A percentile compares a stretch with the other conserved stretches of the same genome.
Evolutionary conservation across 768 basidiomycete species (phyloP).

Genomic region (Pisolithus tinctorius): DNA sequence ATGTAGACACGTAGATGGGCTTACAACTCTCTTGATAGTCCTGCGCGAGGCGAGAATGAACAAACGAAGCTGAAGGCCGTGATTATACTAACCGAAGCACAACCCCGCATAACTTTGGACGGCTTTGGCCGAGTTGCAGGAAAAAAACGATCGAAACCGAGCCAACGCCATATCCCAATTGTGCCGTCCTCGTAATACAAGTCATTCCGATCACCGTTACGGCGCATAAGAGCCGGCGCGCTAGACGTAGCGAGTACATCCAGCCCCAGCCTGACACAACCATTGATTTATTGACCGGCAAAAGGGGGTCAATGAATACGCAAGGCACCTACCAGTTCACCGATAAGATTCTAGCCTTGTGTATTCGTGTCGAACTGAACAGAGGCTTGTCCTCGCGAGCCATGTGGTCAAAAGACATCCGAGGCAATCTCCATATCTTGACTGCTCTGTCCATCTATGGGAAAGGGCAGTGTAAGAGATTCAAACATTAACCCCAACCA

Average conservation of each 20-base stretch:
- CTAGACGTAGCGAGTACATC: slow-evolving; percentile 53
- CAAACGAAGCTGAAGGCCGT: background rate
- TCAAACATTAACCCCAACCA: background rate
- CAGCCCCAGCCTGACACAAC: slow-evolving; percentile 40
- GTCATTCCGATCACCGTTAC: slow-evolving; percentile 15
- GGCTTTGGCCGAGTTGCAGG: slow-evolving; percentile 34
- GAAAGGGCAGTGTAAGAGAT: slow-evolving; percentile 1
- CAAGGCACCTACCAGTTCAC: slow-evolving; percentile 47
- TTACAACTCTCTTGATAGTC: slow-evolving; percentile 74
- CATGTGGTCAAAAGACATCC: slow-evolving; percentile 30
- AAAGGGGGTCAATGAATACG: background rate
- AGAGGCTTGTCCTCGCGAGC: slow-evolving; percentile 69
- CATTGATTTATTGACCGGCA: background rate
- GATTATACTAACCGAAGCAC: slow-evolving; percentile 45
- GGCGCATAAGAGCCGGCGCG: slow-evolving; percentile 43
- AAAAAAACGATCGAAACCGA: slow-evolving; percentile 59
- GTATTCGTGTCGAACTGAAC: slow-evolving; percentile 61
- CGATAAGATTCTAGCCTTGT: slow-evolving; percentile 58
- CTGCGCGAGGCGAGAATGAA: slow-evolving; percentile 29
- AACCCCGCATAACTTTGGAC: slow-evolving; percentile 43
- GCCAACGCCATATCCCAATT: slow-evolving; percentile 61
- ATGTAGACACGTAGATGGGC: slow-evolving; percentile 14
- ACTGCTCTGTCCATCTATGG: slow-evolving; percentile 62
- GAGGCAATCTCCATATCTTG: slow-evolving; percentile 67
- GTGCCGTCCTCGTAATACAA: slow-evolving; percentile 40